Conservation (phyloP, 257 asterid species). For the Przewalskia tangutica region DNA sequence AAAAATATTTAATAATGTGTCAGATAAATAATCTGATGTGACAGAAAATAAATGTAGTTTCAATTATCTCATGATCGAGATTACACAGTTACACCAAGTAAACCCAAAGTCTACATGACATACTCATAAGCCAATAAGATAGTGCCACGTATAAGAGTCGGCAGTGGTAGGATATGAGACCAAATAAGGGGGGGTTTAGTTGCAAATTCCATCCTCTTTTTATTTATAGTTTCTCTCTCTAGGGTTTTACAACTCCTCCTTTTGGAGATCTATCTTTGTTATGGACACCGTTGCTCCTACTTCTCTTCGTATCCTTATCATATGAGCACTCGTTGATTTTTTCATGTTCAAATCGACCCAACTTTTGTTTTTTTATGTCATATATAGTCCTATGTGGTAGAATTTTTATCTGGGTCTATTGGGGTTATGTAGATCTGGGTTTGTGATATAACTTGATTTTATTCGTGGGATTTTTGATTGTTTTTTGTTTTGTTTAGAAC, state of each 20-base stretch:
- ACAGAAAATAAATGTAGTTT: too few relatives aligned
- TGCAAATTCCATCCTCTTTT: constrained; percentile 3
- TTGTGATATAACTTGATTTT: not conserved
- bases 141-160: not conserved
- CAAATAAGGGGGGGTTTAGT: constrained; percentile 14
- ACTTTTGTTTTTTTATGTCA: not conserved
- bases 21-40: too few relatives aligned
- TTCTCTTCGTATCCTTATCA: constrained; percentile 47
- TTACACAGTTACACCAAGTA: too few relatives aligned
- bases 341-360: not conserved
- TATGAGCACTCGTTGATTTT: not conserved
- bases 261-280: constrained; percentile 11
- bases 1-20: too few relatives aligned
- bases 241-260: not conserved
- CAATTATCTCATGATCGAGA: too few relatives aligned
- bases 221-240: not conserved
- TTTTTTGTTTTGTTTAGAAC: not conserved
- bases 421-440: constrained; percentile 13
- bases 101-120: not conserved
- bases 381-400: not conserved
- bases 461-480: not conserved
- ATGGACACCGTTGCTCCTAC: constrained; percentile 51
- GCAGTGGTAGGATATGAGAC: not conserved
- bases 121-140: not conserved
- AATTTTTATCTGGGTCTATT: not conserved